A percentile compares a stretch with the other conserved stretches of the same genome.
Conservation (phyloP, 345 rosid species). For the Alliaria petiolata region DNA sequence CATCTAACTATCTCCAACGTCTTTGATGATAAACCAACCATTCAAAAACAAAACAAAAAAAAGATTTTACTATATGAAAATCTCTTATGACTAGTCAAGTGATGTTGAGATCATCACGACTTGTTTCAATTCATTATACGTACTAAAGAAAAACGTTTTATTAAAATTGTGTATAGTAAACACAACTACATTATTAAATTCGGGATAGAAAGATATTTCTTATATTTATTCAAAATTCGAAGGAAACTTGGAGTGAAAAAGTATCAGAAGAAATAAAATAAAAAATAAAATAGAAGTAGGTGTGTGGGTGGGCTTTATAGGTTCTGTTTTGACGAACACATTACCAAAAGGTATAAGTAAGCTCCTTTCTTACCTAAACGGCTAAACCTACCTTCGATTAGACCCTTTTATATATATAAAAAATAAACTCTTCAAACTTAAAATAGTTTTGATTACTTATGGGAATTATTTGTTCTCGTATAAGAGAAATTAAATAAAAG, state of each 20-base stretch:
- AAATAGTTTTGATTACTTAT: not conserved
- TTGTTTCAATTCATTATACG: no score
- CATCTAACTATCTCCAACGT: constrained; percentile 6
- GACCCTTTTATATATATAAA: not conserved
- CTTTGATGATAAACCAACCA: not conserved
- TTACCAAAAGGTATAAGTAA: constrained; percentile 22
- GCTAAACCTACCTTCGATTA: constrained; percentile 23
- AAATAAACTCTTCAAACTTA: no score
- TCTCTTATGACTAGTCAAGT: no score
- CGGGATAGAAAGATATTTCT: not conserved
- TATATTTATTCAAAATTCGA: not conserved
- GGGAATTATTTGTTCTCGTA: not conserved
- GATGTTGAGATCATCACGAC: no score
- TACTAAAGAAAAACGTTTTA: no score
- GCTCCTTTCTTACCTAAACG: constrained; percentile 27
- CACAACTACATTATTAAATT: not conserved
- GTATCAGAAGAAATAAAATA: not conserved
- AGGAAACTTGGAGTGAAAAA: not conserved
- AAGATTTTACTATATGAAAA: no score
- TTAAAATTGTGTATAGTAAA: not conserved
- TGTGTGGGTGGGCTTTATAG: constrained; percentile 19
- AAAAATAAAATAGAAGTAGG: not conserved
- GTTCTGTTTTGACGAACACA: constrained; percentile 30
- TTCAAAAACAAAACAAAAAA: not conserved
- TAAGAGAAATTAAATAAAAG: not conserved